Conservation (phyloP, 768 basidiomycete genomes). For the Floccularia luteovirens region DNA sequence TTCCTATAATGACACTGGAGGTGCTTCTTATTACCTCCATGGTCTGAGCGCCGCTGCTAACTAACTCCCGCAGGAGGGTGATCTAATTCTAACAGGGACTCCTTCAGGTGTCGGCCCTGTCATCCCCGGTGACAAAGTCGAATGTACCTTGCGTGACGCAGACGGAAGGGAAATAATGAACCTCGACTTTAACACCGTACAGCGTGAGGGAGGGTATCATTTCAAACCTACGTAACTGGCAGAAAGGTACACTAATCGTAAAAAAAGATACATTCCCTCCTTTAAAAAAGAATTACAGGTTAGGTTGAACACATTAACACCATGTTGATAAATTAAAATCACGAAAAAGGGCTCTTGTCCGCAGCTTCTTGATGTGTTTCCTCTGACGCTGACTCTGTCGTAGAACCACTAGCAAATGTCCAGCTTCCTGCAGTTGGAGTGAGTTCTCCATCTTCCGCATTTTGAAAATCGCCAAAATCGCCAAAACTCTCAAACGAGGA, state of each 20-base stretch:
- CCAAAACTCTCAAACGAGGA: conserved; percentile 69
- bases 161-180: conserved; percentile 48
- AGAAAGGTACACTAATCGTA: neutral
- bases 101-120: conserved; percentile 87
- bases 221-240: conserved; percentile 14
- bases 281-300: neutral
- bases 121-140: conserved; percentile 66
- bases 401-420: conserved; percentile 57
- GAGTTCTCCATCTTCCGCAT: conserved; percentile 37
- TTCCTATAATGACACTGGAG: conserved; percentile 96
- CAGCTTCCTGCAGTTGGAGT: conserved; percentile 67
- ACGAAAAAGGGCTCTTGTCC: too few relatives aligned
- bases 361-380: too few relatives aligned
- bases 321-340: neutral
- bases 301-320: too few relatives aligned
- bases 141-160: conserved; percentile 59
- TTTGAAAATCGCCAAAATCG: conserved; percentile 78
- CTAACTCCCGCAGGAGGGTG: conserved; percentile 62
- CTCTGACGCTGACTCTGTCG: too few relatives aligned
- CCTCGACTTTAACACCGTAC: conserved; percentile 58
- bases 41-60: neutral
- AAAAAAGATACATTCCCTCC: neutral
- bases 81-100: conserved; percentile 87
- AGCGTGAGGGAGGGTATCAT: conserved; percentile 57
- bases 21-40: conserved; percentile 27